Evolutionary conservation across 2,329 filamentous ascomycete genomes (phyloP).

Genomic region (Sporothrix inflata): DNA sequence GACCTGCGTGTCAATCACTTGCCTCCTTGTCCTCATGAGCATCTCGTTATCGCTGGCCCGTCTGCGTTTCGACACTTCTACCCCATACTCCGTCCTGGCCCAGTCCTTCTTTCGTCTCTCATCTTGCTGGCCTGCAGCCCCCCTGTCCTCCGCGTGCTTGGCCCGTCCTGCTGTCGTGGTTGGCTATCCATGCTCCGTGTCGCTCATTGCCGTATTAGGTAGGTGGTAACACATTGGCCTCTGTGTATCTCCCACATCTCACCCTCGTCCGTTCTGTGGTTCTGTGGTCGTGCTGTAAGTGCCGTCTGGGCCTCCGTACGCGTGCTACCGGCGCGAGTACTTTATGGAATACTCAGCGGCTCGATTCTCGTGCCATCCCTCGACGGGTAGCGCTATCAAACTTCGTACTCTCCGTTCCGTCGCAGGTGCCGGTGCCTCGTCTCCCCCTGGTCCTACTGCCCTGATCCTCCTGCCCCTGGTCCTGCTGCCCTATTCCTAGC

Average conservation of each 20-base stretch:
- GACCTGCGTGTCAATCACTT: neutral
- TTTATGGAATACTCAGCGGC: neutral
- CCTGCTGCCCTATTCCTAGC: neutral
- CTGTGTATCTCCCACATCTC: neutral
- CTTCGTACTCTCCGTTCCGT: neutral
- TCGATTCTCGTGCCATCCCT: neutral
- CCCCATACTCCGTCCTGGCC: slow-evolving; percentile 6
- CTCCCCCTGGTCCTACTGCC: slow-evolving; percentile 7
- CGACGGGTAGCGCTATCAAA: neutral
- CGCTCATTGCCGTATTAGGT: slow-evolving; percentile 28
- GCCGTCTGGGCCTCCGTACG: neutral
- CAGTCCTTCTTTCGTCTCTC: neutral
- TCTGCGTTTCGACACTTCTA: neutral
- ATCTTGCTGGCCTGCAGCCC: neutral
- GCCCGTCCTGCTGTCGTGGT: slow-evolving; percentile 6
- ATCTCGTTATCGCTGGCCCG: slow-evolving; percentile 1
- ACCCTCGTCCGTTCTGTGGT: neutral
- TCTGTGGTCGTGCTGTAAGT: neutral
- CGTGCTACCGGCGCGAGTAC: neutral
- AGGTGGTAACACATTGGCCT: slow-evolving; percentile 27
- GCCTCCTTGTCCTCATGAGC: neutral
- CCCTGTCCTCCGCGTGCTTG: slow-evolving; percentile 1
- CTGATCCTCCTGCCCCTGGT: neutral
- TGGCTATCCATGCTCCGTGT: neutral
- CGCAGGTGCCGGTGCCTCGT: neutral